Evolutionary conservation across 345 rosid species (phyloP).

Genomic region (Erucastrum elatum): DNA sequence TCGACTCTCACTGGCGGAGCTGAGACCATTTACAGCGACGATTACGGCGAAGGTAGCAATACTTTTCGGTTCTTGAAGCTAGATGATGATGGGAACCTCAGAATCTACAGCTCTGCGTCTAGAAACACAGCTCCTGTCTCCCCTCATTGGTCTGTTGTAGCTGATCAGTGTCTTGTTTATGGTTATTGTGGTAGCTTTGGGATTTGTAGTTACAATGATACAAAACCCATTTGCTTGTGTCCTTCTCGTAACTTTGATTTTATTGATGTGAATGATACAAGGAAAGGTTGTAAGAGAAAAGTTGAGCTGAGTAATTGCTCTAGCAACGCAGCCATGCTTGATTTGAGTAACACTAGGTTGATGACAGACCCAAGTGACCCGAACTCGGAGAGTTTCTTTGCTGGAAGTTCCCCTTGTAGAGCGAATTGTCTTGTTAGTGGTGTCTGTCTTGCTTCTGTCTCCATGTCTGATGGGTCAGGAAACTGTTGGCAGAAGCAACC

Average conservation of each 20-base stretch:
- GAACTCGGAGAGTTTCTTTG: conserved; percentile 30
- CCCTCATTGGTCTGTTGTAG: conserved; percentile 54
- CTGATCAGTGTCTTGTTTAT: conserved; percentile 58
- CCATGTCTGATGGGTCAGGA: conserved; percentile 61
- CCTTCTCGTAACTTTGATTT: conserved; percentile 61
- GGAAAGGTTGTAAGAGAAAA: conserved; percentile 61
- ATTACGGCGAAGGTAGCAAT: conserved; percentile 53
- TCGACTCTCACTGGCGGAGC: conserved; percentile 27
- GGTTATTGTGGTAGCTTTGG: conserved; percentile 66
- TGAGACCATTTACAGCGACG: conserved; percentile 47
- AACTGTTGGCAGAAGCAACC: conserved; percentile 56
- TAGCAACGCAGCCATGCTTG: conserved; percentile 49
- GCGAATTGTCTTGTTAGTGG: conserved; percentile 45
- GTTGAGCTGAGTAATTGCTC: conserved; percentile 51
- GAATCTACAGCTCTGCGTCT: conserved; percentile 48
- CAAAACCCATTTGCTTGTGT: conserved; percentile 56
- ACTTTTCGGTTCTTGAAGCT: conserved; percentile 60
- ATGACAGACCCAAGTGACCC: conserved; percentile 41
- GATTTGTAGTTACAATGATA: conserved; percentile 54
- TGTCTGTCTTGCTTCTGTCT: conserved; percentile 56
- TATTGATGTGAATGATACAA: conserved; percentile 47
- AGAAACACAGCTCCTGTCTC: conserved; percentile 29
- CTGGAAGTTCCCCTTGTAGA: conserved; percentile 54
- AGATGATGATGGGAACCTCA: conserved; percentile 62
- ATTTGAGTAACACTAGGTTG: conserved; percentile 45